phyloP scores from a whole-genome alignment of 2,329 filamentous ascomycete genomes.

The Rutstroemia sp. region DNA sequence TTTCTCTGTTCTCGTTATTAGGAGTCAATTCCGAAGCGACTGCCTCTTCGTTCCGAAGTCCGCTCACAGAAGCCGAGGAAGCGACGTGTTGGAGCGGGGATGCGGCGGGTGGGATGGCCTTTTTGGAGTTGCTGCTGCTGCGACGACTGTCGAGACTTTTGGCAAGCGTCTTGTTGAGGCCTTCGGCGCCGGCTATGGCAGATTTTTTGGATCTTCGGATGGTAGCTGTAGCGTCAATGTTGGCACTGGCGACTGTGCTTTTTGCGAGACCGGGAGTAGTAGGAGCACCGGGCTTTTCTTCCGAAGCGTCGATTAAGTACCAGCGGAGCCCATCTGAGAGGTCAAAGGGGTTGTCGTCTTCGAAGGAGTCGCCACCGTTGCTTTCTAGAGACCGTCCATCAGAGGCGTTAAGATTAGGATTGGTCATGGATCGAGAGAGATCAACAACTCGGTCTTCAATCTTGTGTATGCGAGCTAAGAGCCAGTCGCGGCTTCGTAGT shows the following conservation, averaged over 20 bases:
- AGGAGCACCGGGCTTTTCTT: slow-evolving; percentile 87
- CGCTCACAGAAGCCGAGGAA: slow-evolving; percentile 19
- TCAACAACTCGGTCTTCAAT: slow-evolving; percentile 93
- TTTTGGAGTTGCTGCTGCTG: slow-evolving; percentile 80
- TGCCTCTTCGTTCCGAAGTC: slow-evolving; percentile 13
- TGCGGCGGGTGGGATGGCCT: slow-evolving; percentile 46
- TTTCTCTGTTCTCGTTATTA: background rate
- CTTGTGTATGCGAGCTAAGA: slow-evolving; percentile 87
- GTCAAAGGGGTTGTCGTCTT: slow-evolving; percentile 96
- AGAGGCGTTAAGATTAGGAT: slow-evolving; percentile 23
- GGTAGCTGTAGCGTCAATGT: slow-evolving; percentile 78
- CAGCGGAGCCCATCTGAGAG: slow-evolving; percentile 89
- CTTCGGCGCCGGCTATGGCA: slow-evolving; percentile 53
- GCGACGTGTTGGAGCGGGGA: slow-evolving; percentile 20
- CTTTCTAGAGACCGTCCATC: slow-evolving; percentile 41
- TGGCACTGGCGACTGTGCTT: slow-evolving; percentile 81
- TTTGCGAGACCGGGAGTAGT: slow-evolving; percentile 89
- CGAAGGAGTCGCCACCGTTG: slow-evolving; percentile 49
- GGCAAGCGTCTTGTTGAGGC: slow-evolving; percentile 69
- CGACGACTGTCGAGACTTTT: slow-evolving; percentile 88
- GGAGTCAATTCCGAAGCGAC: background rate
- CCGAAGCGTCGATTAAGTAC: slow-evolving; percentile 89
- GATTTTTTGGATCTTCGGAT: slow-evolving; percentile 40
- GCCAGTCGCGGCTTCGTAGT: slow-evolving; percentile 80
- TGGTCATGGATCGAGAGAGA: slow-evolving; percentile 64